Conservation (phyloP, 225 moss, liverwort and hornwort genomes). For the Polytrichum commune region DNA sequence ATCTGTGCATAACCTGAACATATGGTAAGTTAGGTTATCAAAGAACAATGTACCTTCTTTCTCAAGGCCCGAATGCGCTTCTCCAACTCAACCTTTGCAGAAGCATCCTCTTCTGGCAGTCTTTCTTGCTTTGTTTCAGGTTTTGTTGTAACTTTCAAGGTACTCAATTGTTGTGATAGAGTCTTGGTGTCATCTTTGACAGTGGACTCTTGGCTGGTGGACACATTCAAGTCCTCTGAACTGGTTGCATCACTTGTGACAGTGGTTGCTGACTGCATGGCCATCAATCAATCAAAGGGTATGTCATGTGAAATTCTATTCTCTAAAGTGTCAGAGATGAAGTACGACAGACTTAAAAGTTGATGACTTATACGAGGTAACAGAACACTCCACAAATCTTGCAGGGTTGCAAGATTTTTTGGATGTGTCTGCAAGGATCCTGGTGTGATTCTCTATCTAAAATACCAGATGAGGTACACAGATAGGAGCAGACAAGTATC, state of each 20-base stretch:
- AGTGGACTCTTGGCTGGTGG: slow-evolving; percentile 25
- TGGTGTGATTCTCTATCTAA: too few relatives aligned
- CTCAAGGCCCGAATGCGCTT: slow-evolving; percentile 70
- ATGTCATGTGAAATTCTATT: too few relatives aligned
- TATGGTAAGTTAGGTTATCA: too few relatives aligned
- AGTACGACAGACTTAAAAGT: too few relatives aligned
- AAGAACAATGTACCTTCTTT: slow-evolving; percentile 56
- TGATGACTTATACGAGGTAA: too few relatives aligned
- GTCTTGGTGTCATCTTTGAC: slow-evolving; percentile 19
- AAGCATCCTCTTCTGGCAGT: slow-evolving; percentile 21
- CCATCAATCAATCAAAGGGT: not conserved
- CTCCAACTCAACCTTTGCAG: slow-evolving; percentile 42
- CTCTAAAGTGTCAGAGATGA: too few relatives aligned
- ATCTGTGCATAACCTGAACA: too few relatives aligned
- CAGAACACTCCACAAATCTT: too few relatives aligned
- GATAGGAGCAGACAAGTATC: too few relatives aligned
- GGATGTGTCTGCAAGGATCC: too few relatives aligned
- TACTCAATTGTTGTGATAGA: slow-evolving; percentile 50
- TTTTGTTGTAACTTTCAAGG: slow-evolving; percentile 37
- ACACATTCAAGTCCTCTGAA: slow-evolving; percentile 24
- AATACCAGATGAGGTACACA: too few relatives aligned
- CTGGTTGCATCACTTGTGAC: slow-evolving; percentile 19
- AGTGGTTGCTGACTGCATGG: slow-evolving; percentile 18
- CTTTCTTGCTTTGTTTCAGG: slow-evolving; percentile 22
- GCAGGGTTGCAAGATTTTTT: too few relatives aligned